Evolutionary conservation across 2,329 filamentous ascomycete species (phyloP).

Genomic region (Pseudovirgaria hyperparasitica): DNA sequence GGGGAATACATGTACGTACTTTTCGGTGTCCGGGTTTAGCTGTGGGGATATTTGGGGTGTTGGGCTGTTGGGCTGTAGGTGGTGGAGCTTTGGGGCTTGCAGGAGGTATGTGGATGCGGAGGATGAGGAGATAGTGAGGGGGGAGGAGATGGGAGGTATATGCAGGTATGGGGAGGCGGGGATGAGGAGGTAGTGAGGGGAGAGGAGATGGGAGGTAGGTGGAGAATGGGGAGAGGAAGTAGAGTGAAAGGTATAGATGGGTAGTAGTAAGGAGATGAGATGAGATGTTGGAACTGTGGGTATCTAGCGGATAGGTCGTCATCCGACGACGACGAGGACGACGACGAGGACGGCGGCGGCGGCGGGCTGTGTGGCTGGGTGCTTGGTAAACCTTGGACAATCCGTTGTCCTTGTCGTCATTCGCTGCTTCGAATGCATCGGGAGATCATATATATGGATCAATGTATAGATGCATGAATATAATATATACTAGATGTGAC

Average conservation of each 20-base stretch:
- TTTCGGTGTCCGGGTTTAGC: not conserved
- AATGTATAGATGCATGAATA: no score
- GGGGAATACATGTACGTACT: not conserved
- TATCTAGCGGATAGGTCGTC: no score
- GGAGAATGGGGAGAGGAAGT: not conserved
- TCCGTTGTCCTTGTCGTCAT: no score
- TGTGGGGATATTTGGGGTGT: not conserved
- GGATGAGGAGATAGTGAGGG: not conserved
- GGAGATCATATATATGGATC: no score
- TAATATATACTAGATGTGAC: no score
- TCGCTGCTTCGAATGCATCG: no score
- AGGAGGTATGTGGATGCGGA: not conserved
- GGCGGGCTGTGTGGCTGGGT: no score
- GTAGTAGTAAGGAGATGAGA: not conserved
- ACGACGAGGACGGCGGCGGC: no score
- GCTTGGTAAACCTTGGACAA: no score
- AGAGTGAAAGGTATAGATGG: not conserved
- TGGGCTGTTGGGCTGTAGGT: not conserved
- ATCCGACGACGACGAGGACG: no score
- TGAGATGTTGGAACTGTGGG: not conserved
- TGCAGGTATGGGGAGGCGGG: not conserved
- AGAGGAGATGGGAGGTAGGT: slow-evolving; percentile 1
- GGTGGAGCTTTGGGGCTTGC: not conserved
- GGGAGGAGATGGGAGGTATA: not conserved
- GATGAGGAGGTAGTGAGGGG: slow-evolving; percentile 1